These are phyloP conservation scores for Prinsepia uniflora DNA, from an alignment of 306 rosid species.

Conservation along the genomic window DNA sequence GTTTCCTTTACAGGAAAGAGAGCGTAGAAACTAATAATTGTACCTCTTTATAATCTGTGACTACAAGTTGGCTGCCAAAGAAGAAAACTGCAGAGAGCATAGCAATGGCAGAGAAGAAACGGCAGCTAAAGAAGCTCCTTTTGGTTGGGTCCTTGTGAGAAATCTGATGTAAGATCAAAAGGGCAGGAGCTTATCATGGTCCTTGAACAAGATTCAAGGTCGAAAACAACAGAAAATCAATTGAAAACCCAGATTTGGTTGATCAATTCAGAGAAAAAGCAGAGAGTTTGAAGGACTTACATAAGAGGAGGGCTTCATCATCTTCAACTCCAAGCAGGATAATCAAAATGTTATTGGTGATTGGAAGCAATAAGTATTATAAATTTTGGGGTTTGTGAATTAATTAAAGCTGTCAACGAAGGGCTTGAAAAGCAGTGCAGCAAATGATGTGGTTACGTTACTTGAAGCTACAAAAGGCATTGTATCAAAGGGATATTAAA, in stretches of 20 bases:
- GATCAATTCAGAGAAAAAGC: not conserved
- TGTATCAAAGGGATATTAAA: too few relatives aligned
- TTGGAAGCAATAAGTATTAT: not conserved
- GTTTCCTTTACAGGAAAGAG: not conserved
- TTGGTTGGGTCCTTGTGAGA: slow-evolving; percentile 8
- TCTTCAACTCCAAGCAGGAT: not conserved
- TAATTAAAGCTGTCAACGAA: not conserved
- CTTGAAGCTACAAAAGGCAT: slow-evolving; percentile 7
- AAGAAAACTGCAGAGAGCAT: slow-evolving; percentile 31
- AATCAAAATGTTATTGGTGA: not conserved
- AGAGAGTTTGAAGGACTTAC: slow-evolving; percentile 16
- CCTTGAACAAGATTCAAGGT: not conserved
- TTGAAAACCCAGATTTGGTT: not conserved
- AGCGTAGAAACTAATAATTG: too few relatives aligned
- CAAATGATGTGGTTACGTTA: slow-evolving; percentile 6
- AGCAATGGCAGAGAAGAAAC: slow-evolving; percentile 15
- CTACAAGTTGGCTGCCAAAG: slow-evolving; percentile 24
- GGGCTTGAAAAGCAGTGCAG: slow-evolving; percentile 4
- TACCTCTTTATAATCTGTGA: slow-evolving; percentile 37
- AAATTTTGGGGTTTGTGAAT: not conserved
- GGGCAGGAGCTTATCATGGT: not conserved
- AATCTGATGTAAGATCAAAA: slow-evolving; percentile 9
- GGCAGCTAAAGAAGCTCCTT: slow-evolving; percentile 11
- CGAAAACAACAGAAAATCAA: not conserved
- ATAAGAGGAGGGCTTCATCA: slow-evolving; percentile 18